A percentile compares a stretch with the other conserved stretches of the same genome.
phyloP scores from a whole-genome alignment of 371 early-diverging fungal species.

The Syncephalastrum contaminatum region DNA sequence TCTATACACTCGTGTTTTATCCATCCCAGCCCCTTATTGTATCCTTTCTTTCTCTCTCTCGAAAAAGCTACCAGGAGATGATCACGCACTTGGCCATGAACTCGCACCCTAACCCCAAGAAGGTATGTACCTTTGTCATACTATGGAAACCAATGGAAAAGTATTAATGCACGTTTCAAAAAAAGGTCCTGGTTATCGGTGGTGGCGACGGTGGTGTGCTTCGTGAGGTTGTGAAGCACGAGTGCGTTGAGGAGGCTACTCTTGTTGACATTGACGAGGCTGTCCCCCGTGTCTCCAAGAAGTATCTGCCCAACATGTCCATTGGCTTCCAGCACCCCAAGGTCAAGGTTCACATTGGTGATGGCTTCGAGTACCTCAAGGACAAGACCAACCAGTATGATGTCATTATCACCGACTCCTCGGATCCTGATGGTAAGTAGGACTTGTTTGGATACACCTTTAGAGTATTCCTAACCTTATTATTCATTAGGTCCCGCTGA shows the following conservation, averaged over 20 bases:
- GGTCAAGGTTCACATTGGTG: slow-evolving; percentile 91
- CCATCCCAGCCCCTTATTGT: neutral
- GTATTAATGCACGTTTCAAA: neutral
- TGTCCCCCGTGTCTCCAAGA: slow-evolving; percentile 88
- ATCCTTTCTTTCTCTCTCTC: neutral
- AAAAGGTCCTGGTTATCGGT: slow-evolving; percentile 93
- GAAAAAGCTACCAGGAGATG: slow-evolving; percentile 93
- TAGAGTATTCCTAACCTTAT: neutral
- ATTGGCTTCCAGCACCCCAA: slow-evolving; percentile 93
- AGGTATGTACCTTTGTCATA: slow-evolving; percentile 45
- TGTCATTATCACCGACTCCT: slow-evolving; percentile 97
- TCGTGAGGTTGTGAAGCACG: slow-evolving; percentile 96
- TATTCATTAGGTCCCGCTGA: slow-evolving; percentile 80
- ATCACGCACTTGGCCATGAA: slow-evolving; percentile 94
- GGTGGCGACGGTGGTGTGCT: slow-evolving; percentile 99
- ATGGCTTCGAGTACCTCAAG: slow-evolving; percentile 92
- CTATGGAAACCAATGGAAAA: neutral
- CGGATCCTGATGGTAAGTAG: slow-evolving; percentile 89
- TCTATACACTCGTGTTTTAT: slow-evolving; percentile 6
- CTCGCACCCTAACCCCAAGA: slow-evolving; percentile 92
- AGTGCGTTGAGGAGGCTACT: slow-evolving; percentile 84
- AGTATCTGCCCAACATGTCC: slow-evolving; percentile 92
- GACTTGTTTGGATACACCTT: neutral
- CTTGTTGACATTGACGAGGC: slow-evolving; percentile 97
- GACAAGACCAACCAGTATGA: slow-evolving; percentile 86